Conservation (phyloP, 306 rosid species). For the Chamaecrista fasciculata region DNA sequence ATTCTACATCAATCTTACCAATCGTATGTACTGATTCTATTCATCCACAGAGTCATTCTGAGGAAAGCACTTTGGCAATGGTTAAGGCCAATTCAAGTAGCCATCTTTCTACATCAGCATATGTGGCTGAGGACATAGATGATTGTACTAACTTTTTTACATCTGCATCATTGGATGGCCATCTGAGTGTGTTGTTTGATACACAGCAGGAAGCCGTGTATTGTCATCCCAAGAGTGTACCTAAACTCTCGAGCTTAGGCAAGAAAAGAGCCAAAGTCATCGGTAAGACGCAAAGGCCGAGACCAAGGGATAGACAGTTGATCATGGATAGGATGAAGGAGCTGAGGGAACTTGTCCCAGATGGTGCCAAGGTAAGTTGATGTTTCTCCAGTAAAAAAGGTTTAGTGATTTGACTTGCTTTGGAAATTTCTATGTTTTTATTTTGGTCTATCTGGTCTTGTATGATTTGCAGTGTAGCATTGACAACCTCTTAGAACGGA, state of each 20-base stretch:
- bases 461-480: conserved; percentile 78
- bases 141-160: conserved; percentile 19
- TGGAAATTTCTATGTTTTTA: background rate
- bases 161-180: conserved; percentile 45
- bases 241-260: conserved; percentile 36
- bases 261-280: conserved; percentile 44
- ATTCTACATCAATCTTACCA: conserved; percentile 33
- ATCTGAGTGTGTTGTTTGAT: conserved; percentile 34
- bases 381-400: background rate
- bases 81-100: conserved; percentile 31
- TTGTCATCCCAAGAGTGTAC: conserved; percentile 31
- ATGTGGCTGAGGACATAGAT: conserved; percentile 26
- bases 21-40: conserved; percentile 31
- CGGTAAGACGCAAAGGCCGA: conserved; percentile 44
- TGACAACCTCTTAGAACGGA: conserved; percentile 77
- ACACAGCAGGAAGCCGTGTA: conserved; percentile 25
- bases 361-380: conserved; percentile 63
- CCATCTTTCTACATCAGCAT: conserved; percentile 31
- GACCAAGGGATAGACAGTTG: conserved; percentile 91
- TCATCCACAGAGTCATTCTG: conserved; percentile 40
- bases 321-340: conserved; percentile 92
- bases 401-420: background rate
- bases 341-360: conserved; percentile 85
- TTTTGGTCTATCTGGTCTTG: conserved; percentile 4
- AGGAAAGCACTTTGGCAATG: conserved; percentile 28